Conservation (phyloP, 129 eudicot species). For the Tanacetum coccineum region DNA sequence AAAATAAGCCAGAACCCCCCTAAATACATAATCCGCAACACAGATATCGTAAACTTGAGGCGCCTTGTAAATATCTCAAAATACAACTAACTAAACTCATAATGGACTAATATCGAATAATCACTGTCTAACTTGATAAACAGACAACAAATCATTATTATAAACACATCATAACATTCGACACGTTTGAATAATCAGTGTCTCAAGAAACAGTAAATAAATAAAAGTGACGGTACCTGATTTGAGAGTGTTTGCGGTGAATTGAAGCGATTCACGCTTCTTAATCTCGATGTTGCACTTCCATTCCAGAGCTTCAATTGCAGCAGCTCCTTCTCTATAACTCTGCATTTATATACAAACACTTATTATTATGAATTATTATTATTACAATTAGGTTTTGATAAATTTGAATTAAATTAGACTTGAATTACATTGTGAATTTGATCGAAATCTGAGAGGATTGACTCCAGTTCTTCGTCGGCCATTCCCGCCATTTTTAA, state of each 20-base stretch:
- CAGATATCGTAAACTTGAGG: too few relatives aligned
- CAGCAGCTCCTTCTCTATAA: slow-evolving; percentile 23
- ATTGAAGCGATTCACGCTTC: slow-evolving; percentile 50
- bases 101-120: too few relatives aligned
- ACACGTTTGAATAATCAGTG: not conserved
- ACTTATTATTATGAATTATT: not conserved
- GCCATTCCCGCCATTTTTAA: slow-evolving; percentile 48
- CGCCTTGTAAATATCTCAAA: too few relatives aligned
- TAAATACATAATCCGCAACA: too few relatives aligned
- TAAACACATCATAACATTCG: not conserved
- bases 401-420: not conserved
- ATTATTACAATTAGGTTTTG: slow-evolving; percentile 4
- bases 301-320: slow-evolving; percentile 44
- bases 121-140: not conserved
- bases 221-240: slow-evolving; percentile 30
- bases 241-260: slow-evolving; percentile 38
- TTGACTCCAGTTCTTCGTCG: slow-evolving; percentile 40
- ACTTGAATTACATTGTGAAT: slow-evolving; percentile 32
- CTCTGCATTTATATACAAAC: slow-evolving; percentile 40
- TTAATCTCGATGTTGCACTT: slow-evolving; percentile 34
- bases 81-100: too few relatives aligned
- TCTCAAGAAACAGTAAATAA: not conserved
- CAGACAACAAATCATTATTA: slow-evolving; percentile 8
- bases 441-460: slow-evolving; percentile 51
- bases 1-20: too few relatives aligned